Evolutionary conservation across 805 yeast species (phyloP).

Genomic region (Metschnikowia sp.): DNA sequence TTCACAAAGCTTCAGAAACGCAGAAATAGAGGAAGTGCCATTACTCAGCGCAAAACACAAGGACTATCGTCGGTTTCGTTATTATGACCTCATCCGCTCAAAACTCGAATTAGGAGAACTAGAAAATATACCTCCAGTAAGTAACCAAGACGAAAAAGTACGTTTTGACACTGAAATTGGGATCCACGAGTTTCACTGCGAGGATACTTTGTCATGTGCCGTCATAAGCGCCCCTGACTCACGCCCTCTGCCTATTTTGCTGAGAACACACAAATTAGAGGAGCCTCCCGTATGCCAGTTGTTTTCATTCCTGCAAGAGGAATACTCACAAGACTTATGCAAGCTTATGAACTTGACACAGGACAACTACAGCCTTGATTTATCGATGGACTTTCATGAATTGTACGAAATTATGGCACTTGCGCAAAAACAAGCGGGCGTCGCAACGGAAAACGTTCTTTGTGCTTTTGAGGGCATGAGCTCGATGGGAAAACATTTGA

Average conservation of each 20-base stretch:
- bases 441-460: slow-evolving; percentile 9
- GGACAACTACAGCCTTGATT: neutral
- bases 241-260: neutral
- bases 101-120: neutral
- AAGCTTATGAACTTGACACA: neutral
- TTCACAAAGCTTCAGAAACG: neutral
- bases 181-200: neutral
- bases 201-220: neutral
- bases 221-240: too few relatives aligned
- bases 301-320: neutral
- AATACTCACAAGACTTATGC: neutral
- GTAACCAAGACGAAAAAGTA: neutral
- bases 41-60: slow-evolving; percentile 2
- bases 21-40: slow-evolving; percentile 2
- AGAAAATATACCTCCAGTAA: neutral
- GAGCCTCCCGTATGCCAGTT: neutral
- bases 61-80: slow-evolving; percentile 13
- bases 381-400: neutral
- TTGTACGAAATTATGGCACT: slow-evolving; percentile 1
- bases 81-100: slow-evolving; percentile 11
- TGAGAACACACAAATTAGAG: neutral
- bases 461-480: slow-evolving; percentile 9
- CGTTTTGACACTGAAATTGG: neutral
- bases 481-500: slow-evolving; percentile 6
- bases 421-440: slow-evolving; percentile 6